Evolutionary conservation across 805 yeast species (phyloP).

Genomic region (Metschnikowia peoriensis): DNA sequence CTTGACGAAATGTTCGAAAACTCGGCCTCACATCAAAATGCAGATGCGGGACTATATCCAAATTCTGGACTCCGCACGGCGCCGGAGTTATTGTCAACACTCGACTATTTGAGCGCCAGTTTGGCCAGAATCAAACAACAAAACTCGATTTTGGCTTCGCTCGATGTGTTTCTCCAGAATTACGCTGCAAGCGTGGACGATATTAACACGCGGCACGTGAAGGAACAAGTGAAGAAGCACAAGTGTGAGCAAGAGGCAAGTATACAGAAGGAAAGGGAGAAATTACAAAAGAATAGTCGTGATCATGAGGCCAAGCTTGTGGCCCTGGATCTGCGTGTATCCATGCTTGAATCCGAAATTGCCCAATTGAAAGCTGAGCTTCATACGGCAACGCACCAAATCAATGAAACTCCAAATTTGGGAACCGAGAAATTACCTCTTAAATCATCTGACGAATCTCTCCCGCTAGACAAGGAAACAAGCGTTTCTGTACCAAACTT

Average conservation of each 20-base stretch:
- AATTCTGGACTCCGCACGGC: conserved; percentile 61
- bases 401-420: not conserved
- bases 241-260: conserved; percentile 5
- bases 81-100: conserved; percentile 52
- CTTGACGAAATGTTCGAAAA: conserved; percentile 43
- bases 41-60: conserved; percentile 52
- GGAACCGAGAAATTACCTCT: not conserved
- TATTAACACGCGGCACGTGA: conserved; percentile 9
- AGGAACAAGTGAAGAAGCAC: conserved; percentile 9
- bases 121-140: conserved; percentile 60
- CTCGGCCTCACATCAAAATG: conserved; percentile 40
- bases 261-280: conserved; percentile 11
- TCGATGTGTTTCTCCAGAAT: conserved; percentile 52
- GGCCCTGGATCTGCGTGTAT: conserved; percentile 11
- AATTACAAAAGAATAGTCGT: not conserved
- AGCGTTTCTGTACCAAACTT: not conserved
- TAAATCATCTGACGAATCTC: too few species aligned
- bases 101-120: conserved; percentile 53
- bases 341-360: conserved; percentile 11
- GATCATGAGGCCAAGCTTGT: conserved; percentile 10
- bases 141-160: conserved; percentile 50
- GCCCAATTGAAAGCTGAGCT: conserved; percentile 4
- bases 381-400: not conserved
- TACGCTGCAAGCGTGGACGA: conserved; percentile 34
- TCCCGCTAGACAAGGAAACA: too few species aligned